Conservation (phyloP, 129 eudicot species). For the Flaveria sonorensis region DNA sequence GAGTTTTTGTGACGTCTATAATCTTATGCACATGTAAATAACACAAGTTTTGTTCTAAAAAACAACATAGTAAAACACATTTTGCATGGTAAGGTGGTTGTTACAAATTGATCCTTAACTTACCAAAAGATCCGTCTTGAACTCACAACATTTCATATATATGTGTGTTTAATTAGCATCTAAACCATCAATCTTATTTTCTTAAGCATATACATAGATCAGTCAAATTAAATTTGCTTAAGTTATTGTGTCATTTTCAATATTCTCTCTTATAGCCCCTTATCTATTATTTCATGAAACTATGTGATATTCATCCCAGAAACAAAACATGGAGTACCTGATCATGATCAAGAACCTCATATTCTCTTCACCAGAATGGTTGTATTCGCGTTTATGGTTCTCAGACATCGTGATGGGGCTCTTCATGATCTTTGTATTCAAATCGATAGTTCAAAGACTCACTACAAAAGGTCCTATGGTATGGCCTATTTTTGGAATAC, state of each 20-base stretch:
- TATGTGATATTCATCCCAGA: constrained; percentile 12
- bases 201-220: constrained; percentile 11
- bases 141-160: constrained; percentile 22
- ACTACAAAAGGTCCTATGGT: constrained; percentile 58
- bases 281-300: constrained; percentile 28
- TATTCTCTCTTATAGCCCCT: constrained; percentile 11
- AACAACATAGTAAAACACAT: constrained; percentile 27
- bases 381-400: constrained; percentile 35
- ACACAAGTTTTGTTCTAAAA: constrained; percentile 17
- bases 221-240: constrained; percentile 8
- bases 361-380: constrained; percentile 38
- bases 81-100: constrained; percentile 38
- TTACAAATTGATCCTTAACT: constrained; percentile 36
- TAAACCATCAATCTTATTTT: constrained; percentile 1
- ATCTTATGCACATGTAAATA: constrained; percentile 13
- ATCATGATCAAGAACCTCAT: constrained; percentile 28
- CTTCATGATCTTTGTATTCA: constrained; percentile 38
- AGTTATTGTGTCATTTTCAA: background rate
- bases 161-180: background rate
- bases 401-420: constrained; percentile 45
- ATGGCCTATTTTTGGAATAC: constrained; percentile 59
- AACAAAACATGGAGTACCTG: constrained; percentile 23
- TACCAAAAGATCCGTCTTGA: constrained; percentile 36
- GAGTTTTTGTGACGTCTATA: constrained; percentile 11
- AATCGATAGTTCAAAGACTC: constrained; percentile 45